A percentile compares a stretch with the other conserved stretches of the same genome.
phyloP scores from a whole-genome alignment of 2,329 filamentous ascomycete genomes.

The Pseudocercospora ulei region DNA sequence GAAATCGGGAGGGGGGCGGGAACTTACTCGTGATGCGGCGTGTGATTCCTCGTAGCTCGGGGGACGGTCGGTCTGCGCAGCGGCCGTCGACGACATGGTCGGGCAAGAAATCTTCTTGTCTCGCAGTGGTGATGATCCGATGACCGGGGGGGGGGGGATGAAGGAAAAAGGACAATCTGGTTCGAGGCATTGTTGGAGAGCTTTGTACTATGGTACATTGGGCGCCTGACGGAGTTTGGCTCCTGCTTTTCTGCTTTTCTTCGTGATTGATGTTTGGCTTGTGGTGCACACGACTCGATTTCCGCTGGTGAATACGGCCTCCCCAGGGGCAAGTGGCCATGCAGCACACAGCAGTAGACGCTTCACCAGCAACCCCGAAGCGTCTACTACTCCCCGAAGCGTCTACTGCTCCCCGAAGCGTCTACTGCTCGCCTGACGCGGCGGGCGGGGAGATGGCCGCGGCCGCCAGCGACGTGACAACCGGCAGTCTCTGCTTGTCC shows the following conservation, averaged over 20 bases:
- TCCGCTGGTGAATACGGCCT: neutral
- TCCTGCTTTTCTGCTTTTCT: no score
- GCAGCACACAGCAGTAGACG: no score
- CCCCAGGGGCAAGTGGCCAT: neutral
- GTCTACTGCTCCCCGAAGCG: no score
- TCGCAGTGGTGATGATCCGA: neutral
- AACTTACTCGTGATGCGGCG: constrained; percentile 2
- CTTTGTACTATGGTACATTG: constrained; percentile 3
- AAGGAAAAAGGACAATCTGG: neutral
- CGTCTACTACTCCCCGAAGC: no score
- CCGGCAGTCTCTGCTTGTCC: constrained; percentile 33
- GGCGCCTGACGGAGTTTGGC: no score
- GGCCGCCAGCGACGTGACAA: constrained; percentile 26
- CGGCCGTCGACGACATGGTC: no score
- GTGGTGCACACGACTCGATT: neutral
- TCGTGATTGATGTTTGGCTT: constrained; percentile 1
- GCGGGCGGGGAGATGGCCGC: constrained; percentile 13
- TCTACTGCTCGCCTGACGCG: neutral
- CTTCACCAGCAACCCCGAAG: no score
- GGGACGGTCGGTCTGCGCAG: no score
- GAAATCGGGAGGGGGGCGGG: no score
- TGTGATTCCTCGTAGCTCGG: constrained; percentile 9
- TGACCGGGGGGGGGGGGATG: neutral
- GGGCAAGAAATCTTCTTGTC: no score
- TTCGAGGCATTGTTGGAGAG: neutral